A percentile compares a stretch with the other conserved stretches of the same genome.
Evolutionary conservation across 2,329 filamentous ascomycete species (phyloP).

Genomic region (Aspergillus sp.): DNA sequence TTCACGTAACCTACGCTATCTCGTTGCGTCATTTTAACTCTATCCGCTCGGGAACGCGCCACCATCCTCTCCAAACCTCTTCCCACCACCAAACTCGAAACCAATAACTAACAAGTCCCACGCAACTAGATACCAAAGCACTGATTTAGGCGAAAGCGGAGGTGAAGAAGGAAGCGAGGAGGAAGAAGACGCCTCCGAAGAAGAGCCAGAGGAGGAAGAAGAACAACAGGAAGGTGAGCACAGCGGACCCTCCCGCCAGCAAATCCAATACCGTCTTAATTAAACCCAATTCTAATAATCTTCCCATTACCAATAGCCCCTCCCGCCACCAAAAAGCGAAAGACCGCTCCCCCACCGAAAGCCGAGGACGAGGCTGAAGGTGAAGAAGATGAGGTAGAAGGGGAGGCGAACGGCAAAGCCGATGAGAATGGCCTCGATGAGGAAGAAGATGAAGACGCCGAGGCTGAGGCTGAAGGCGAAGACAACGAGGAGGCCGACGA

Average conservation of each 20-base stretch:
- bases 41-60: neutral
- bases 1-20: neutral
- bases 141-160: slow-evolving; percentile 23
- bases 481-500: slow-evolving; percentile 25
- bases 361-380: slow-evolving; percentile 13
- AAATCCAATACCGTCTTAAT: neutral
- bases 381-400: slow-evolving; percentile 11
- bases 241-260: neutral
- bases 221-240: slow-evolving; percentile 25
- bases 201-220: slow-evolving; percentile 26
- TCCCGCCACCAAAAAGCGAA: slow-evolving; percentile 33
- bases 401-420: slow-evolving; percentile 21
- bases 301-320: slow-evolving; percentile 17
- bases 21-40: slow-evolving; percentile 5
- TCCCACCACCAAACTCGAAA: neutral
- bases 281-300: neutral
- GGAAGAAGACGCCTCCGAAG: slow-evolving; percentile 30
- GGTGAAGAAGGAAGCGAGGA: slow-evolving; percentile 23
- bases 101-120: neutral
- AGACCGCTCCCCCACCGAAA: slow-evolving; percentile 26
- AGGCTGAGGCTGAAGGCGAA: slow-evolving; percentile 16
- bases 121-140: slow-evolving; percentile 35
- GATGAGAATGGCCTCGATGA: slow-evolving; percentile 17
- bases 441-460: slow-evolving; percentile 16
- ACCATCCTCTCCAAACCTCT: neutral